Base-by-base conservation (phyloP, 139 green algal genomes). In the Chlamydomonas sp. region DNA sequence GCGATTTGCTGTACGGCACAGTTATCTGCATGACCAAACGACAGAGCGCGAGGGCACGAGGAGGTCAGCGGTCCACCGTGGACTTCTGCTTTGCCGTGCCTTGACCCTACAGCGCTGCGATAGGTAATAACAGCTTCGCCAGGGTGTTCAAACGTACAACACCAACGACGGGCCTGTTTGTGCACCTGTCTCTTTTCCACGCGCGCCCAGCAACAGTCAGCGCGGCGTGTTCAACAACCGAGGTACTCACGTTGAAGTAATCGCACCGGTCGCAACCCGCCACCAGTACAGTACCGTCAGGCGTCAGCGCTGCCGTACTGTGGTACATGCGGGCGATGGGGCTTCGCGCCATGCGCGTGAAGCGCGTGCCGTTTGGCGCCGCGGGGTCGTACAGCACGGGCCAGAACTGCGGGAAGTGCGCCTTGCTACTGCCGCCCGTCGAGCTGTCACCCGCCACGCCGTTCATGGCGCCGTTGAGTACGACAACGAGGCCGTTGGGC, bases 261-360 rank as follows among this genome's bases (percentile, higher is more conserved):
- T 85, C 20, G 78, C 90, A 93, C 31, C 90, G 83, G 79, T 93
- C 90, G 78, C 90, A 93, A 61, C 90, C 90, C 1, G 86, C 71
- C 66, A 91, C 84, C 1, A 93, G 18, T 60, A 93, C 83, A 3
- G 86, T 91, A 78, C 86, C 90, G 67, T 91, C 88, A 17, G 87
- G 77, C 6, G 90, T 93, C 31, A 93, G 87, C 18, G 73, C 79
- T 2, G 87, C 90, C 1, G 84, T 88, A 49, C 78, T 88, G 86
- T 93, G 90, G 86, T 93, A 91, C 76, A 91, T 87, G 60, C 88
- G 88, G 31, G 82, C 77, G 71, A 91, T 91, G 59, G 77, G 66
- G 60, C 64, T 77, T 49, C 67, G 63, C 3, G 82, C 76, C 67
- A 91, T 62, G 4, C n/a, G 64, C 31, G 82, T 88, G 77, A 82